phyloP scores from a whole-genome alignment of 768 basidiomycete species.

The Tricholoma bakamatsutake region DNA sequence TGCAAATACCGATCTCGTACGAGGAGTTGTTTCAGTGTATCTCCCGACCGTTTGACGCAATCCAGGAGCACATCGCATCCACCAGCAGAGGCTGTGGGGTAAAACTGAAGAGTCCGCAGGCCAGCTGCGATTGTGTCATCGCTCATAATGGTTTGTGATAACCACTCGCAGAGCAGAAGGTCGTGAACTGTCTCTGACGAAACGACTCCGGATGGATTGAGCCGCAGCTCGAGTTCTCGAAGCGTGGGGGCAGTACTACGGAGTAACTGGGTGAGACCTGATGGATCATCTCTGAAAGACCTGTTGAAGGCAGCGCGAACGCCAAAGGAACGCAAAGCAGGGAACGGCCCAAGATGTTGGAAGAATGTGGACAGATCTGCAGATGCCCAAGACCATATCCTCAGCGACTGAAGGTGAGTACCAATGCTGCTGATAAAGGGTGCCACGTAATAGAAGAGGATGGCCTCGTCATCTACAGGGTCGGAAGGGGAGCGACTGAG shows the following conservation, averaged over 20 bases:
- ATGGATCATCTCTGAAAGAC: constrained; percentile 28
- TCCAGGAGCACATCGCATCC: constrained; percentile 30
- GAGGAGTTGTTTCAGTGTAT: constrained; percentile 27
- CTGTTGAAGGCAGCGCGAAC: constrained; percentile 36
- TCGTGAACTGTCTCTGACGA: constrained; percentile 23
- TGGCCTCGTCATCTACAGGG: constrained; percentile 14
- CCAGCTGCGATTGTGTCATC: constrained; percentile 21
- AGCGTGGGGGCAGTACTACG: constrained; percentile 24
- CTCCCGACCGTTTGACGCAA: constrained; percentile 25
- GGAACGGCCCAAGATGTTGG: constrained; percentile 24
- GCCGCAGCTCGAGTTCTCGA: constrained; percentile 28
- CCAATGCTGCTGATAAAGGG: constrained; percentile 35
- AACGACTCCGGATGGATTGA: constrained; percentile 31
- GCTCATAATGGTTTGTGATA: constrained; percentile 23
- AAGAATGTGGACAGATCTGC: constrained; percentile 38
- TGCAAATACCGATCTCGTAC: constrained; percentile 38
- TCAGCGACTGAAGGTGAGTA: constrained; percentile 28
- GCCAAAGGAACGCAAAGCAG: constrained; percentile 25
- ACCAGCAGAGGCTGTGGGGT: constrained; percentile 28
- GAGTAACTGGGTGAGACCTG: constrained; percentile 30
- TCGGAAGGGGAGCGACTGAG: constrained; percentile 12
- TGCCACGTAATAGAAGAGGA: constrained; percentile 27
- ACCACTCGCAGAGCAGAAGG: constrained; percentile 28
- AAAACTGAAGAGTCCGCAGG: constrained; percentile 33
- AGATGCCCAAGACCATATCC: constrained; percentile 34